Base-by-base conservation (phyloP, 345 rosid species). In the Euphorbia lathyris region DNA sequence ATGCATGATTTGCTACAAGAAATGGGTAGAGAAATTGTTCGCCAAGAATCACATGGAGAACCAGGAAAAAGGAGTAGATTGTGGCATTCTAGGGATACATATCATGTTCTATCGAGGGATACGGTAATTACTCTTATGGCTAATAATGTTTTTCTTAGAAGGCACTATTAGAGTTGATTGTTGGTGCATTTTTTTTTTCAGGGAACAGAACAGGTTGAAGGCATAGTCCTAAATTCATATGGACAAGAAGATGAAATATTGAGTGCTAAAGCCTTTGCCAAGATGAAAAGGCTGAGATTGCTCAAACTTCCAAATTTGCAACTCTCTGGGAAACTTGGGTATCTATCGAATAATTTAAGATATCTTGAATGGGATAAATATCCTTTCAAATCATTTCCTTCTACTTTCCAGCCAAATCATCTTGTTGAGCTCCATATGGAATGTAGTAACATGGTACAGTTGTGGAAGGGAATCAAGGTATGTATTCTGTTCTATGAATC, bases 1-100 rank as follows among this genome's bases (percentile, higher is more conserved):
- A 68, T 74, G 72, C 72, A 74, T 62, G 65, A 52, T 27, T 29
- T 74, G 8, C 63, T 74, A 0, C 68, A 74, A 68, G 77, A 67
- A 38, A 67, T 74, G 77, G 68, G 43, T 3, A 3, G 48, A 20
- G 7, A 67, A 16, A 43, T 74, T 17, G 72, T 74, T 53, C 73
- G 68, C 11, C 42, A 20, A n/a, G 51, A 59, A 48, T 67, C 52
- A 1, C 3, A 2, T 1, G 64, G 50, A 19, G 72, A 74, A 12
- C 77, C 68, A 1, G 77, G 77, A n/a, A 61, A 36, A 32, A 55
- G 68, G 1, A 74, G 68, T 26, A 74, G 77, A 20, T 27, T 68
- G 2, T 74, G 77, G 72, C 32, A 19, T 1, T 29, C 2, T 23
- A 42, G 62, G 14, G 72, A 74, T 51, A 5, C 68, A 7, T 13